Base-by-base conservation (phyloP, 2,329 filamentous ascomycete species). In the Aureobasidium sp. region DNA sequence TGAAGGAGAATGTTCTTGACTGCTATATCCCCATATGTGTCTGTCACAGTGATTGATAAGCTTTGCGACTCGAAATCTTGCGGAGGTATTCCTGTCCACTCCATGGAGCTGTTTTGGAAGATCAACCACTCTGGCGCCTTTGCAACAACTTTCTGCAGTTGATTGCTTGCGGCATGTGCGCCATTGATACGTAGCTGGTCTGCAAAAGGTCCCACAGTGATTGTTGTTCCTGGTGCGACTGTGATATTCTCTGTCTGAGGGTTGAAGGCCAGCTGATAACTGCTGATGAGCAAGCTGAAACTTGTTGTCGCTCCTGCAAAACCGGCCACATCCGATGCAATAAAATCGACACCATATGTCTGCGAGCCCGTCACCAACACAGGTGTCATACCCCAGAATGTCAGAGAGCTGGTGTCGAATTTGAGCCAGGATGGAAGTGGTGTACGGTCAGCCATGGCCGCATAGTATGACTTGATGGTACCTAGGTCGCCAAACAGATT, bases 401-500 rank as follows among this genome's bases (percentile, higher is more conserved):
- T 80, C 42, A 96, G 75, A 0, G 74, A 78, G 1, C 71, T 71
- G 0, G 81, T 70, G 67, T 94, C 82, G 69, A 96, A 96, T n/a
- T 77, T 76, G 48, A 96, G 77, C 91, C 91, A 96, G 0, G 90
- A 86, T 22, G 91, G 91, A 39, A 96, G 76, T 39, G 91, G 91
- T n/a, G 88, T 89, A 69, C 89, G 89, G 69, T 93, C 83, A 5
- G 79, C 80, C 4, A 89, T 88, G 3, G 88, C 85, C 9, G 90
- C 89, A 70, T 94, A 93, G 72, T 91, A 96, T 62, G 76, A 76
- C 27, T 85, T 84, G 56, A 86, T 79, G 17, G 74, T 73, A 48
- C 68, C 67, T 15, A 70, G 65, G 3, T 78, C 77, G 19, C 54
- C 42, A 71, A 96, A 96, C 0, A 87, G 90, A 19, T 74, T 69